Base-by-base conservation (phyloP, 305 asterid genomes). In the Fraxinus dipetala region DNA sequence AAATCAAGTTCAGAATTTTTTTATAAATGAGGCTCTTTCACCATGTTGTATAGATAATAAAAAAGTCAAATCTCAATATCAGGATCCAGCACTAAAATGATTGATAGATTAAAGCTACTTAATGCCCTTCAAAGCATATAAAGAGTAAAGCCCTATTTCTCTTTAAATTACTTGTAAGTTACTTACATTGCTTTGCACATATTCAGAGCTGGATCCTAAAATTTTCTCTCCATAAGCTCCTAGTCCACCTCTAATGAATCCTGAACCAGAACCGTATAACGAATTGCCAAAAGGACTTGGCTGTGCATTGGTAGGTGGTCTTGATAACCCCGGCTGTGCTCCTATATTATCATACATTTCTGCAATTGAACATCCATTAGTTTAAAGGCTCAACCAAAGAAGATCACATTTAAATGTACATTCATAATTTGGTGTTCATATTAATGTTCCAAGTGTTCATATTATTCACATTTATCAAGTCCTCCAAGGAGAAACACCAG, bases 211-310 rank as follows among this genome's bases (percentile, higher is more conserved):
- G 31, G 87, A 84, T n/a, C 84, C 87, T 16, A 84, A 65, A 38
- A 84, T 77, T 77, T 76, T 84, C 78, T 84, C 82, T 77, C 87
- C 84, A n/a, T 84, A 84, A 32, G 82, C 86, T 61, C 84, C 80
- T 30, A 83, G 78, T 48, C 83, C 84, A 45, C 81, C 79, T 51
- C 80, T 79, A 31, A 83, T 80, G 77, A 83, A 78, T 16, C 83
- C 83, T 24, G 80, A 79, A 35, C 86, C 82, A 48, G 78, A 80
- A 65, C 80, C 86, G 54, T 79, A 79, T 13, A 79, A 80, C 10
- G 77, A 63, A 67, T 79, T 56, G 18, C 84, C 78, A 34, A 83
- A 65, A 20, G 80, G 81, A 69, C 30, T 40, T 67, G 61, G 30
- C 69, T 70, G 82, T 38, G 77, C 16, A 54, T 24, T 38, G 26